These are phyloP conservation scores for Candida silvatica DNA, from an alignment of 805 yeast genomes.

Conservation along the genomic window DNA sequence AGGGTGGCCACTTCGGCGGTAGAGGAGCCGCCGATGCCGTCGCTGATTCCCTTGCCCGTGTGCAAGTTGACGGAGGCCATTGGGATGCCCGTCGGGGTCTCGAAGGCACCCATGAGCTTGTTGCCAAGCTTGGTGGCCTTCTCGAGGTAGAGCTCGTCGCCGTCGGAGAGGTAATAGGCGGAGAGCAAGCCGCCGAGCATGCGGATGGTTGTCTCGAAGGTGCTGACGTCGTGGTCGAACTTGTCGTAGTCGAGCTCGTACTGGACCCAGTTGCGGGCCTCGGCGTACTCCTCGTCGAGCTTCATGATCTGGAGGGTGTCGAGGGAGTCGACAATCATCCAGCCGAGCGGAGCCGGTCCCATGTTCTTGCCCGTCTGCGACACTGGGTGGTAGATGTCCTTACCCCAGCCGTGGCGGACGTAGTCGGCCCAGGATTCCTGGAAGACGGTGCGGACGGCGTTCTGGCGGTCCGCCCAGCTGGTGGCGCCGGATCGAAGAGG, in stretches of 20 bases:
- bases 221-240: slow-evolving; percentile 66
- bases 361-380: slow-evolving; percentile 55
- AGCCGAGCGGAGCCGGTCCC: slow-evolving; percentile 69
- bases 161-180: slow-evolving; percentile 58
- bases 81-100: slow-evolving; percentile 62
- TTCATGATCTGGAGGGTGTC: slow-evolving; percentile 81
- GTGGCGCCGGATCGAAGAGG: slow-evolving; percentile 3
- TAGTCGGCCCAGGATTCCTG: slow-evolving; percentile 74
- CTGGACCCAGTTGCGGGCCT: slow-evolving; percentile 69
- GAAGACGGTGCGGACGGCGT: slow-evolving; percentile 59
- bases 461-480: slow-evolving; percentile 41
- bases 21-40: slow-evolving; percentile 62
- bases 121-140: slow-evolving; percentile 78
- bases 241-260: slow-evolving; percentile 54
- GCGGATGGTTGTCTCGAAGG: slow-evolving; percentile 90
- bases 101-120: slow-evolving; percentile 61
- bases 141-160: slow-evolving; percentile 61
- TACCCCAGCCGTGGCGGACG: slow-evolving; percentile 73
- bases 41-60: slow-evolving; percentile 50
- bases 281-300: slow-evolving; percentile 47
- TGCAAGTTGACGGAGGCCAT: slow-evolving; percentile 68
- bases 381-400: slow-evolving; percentile 70
- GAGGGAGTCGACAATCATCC: slow-evolving; percentile 85
- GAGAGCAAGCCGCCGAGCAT: slow-evolving; percentile 92
- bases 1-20: slow-evolving; percentile 87